These are phyloP conservation scores for Saccharomyces hybrid DNA, from an alignment of 1,139 yeast genomes.

Conservation along the genomic window DNA sequence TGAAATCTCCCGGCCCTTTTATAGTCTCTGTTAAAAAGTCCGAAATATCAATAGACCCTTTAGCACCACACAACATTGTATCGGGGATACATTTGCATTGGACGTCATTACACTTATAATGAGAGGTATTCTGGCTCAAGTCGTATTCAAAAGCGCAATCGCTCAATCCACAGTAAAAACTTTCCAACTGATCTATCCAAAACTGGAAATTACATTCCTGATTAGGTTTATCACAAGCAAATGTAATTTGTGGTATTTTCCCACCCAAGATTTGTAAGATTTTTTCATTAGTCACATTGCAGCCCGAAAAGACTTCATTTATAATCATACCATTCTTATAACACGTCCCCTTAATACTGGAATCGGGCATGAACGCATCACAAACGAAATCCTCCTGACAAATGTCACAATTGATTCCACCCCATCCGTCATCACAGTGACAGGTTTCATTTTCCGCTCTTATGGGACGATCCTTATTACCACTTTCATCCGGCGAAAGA, in stretches of 20 bases:
- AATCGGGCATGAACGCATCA: slow-evolving; percentile 78
- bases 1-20: slow-evolving; percentile 86
- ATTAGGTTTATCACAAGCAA: slow-evolving; percentile 68
- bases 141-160: slow-evolving; percentile 66
- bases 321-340: slow-evolving; percentile 83
- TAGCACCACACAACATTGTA: slow-evolving; percentile 87
- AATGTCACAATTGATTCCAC: slow-evolving; percentile 85
- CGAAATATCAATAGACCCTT: slow-evolving; percentile 89
- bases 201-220: slow-evolving; percentile 80
- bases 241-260: slow-evolving; percentile 83
- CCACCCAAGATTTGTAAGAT: slow-evolving; percentile 75
- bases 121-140: slow-evolving; percentile 56
- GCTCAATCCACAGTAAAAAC: slow-evolving; percentile 79
- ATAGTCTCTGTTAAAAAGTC: slow-evolving; percentile 88
- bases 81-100: slow-evolving; percentile 86
- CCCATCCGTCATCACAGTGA: slow-evolving; percentile 80
- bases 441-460: slow-evolving; percentile 50
- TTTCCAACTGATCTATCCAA: slow-evolving; percentile 87
- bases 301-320: slow-evolving; percentile 77
- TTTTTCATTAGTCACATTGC: slow-evolving; percentile 87
- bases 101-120: slow-evolving; percentile 68
- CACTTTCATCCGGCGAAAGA: slow-evolving; percentile 41
- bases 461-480: slow-evolving; percentile 56
- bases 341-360: slow-evolving; percentile 77
- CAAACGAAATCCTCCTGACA: slow-evolving; percentile 71